Evolutionary conservation across 1,284 basidiomycete genomes (phyloP), one percentile per base, ranked within the genome.

Genomic region (Pseudozyma tsukubaensis): DNA sequence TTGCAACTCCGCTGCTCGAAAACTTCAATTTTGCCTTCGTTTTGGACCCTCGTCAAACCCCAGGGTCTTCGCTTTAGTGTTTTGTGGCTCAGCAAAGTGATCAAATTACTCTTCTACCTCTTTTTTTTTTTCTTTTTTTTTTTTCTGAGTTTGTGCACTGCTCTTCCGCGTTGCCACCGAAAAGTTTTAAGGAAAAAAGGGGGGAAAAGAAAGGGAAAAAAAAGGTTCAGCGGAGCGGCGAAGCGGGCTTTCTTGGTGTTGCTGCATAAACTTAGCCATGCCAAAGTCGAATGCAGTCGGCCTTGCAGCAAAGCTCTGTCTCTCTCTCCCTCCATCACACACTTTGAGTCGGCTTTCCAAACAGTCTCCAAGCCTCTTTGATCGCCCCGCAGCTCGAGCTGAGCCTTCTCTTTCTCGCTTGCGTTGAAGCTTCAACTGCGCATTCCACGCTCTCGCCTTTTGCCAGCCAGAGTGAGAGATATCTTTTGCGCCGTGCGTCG

Each of bases 261-360:
- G n/a, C n/a, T n/a, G n/a, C n/a, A n/a, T n/a, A n/a, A n/a, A n/a
- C n/a, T n/a, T n/a, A n/a, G n/a, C n/a, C n/a, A n/a, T n/a, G n/a
- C n/a, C n/a, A n/a, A 44, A 2, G 42, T 32, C 34, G 29, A 9
- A 49, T 37, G 34, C 16, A 37, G 49, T 50, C 49, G 37, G 49
- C 49, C n/a, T 37, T 50, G 49, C 49, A 50, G 49, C 47, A 34
- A 24, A 6, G 37, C 37, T 39, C 11, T 12, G 16, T 16, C 18
- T 44, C 10, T 4, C 43, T 44, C 18, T 44, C 18, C 24, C 24
- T 29, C 24, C 24, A 3, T 29, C 24, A 29, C 24, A 29, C 24
- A 6, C n/a, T 29, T 6, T 29, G 24, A 29, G 24, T 29, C 24
- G 24, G 24, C 24, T 29, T 29, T 29, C 24, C 24, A 29, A 29